phyloP scores from a whole-genome alignment of 306 rosid species.

The Amphicarpaea edgeworthii region DNA sequence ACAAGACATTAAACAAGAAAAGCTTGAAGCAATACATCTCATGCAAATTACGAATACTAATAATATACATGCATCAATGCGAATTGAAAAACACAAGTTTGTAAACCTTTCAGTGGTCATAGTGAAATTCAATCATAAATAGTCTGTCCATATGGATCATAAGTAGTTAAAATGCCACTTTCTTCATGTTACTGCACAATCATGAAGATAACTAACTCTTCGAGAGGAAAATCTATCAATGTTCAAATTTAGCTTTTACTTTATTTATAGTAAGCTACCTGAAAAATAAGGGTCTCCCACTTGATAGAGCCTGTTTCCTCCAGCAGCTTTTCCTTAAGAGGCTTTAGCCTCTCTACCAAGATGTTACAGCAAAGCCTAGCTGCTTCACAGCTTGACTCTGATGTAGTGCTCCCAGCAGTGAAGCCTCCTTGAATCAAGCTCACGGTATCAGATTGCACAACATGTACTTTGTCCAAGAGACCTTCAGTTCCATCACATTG shows the following conservation, averaged over 20 bases:
- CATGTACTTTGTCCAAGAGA: slow-evolving; percentile 72
- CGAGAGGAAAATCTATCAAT: slow-evolving; percentile 5
- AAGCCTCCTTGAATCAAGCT: slow-evolving; percentile 90
- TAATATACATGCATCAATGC: slow-evolving; percentile 20
- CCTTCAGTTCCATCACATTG: slow-evolving; percentile 57
- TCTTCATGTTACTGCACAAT: slow-evolving; percentile 15
- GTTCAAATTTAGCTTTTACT: slow-evolving; percentile 26
- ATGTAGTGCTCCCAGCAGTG: slow-evolving; percentile 93
- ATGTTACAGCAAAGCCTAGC: slow-evolving; percentile 76
- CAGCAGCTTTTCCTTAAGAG: slow-evolving; percentile 69
- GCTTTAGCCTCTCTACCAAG: slow-evolving; percentile 79
- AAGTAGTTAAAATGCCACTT: slow-evolving; percentile 19
- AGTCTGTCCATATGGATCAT: slow-evolving; percentile 20
- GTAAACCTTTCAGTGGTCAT: slow-evolving; percentile 8
- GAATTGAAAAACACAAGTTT: neutral
- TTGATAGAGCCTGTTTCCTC: slow-evolving; percentile 63
- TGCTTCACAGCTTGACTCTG: slow-evolving; percentile 93
- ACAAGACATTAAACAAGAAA: neutral
- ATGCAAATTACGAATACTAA: neutral
- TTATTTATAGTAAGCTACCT: slow-evolving; percentile 57
- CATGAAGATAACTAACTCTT: slow-evolving; percentile 15
- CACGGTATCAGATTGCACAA: slow-evolving; percentile 80
- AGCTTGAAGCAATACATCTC: neutral
- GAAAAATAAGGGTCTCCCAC: slow-evolving; percentile 79
- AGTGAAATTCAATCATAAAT: slow-evolving; percentile 3